Evolutionary conservation across 2,329 filamentous ascomycete species (phyloP).

Genomic region (Fusarium tjaetaba): DNA sequence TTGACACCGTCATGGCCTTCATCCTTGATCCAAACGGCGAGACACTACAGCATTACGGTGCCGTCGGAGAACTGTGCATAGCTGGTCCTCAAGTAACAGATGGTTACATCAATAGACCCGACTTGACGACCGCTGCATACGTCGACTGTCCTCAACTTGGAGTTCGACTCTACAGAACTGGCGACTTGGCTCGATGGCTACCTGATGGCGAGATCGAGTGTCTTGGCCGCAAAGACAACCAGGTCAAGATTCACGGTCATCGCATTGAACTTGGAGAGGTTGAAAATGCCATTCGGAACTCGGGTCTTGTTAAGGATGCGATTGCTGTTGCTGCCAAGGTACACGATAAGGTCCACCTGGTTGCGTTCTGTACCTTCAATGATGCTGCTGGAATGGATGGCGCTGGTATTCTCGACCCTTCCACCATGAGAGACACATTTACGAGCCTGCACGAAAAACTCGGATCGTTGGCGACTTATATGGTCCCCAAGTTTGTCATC

Average conservation of each 20-base stretch:
- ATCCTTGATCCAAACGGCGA: not conserved
- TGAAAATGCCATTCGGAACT: constrained; percentile 22
- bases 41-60: not conserved
- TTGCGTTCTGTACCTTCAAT: not conserved
- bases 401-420: not conserved
- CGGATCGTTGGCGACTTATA: not conserved
- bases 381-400: rapidly evolving
- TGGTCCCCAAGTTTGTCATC: not conserved
- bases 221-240: constrained; percentile 40
- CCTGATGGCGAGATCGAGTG: constrained; percentile 25
- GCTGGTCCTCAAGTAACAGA: not conserved
- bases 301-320: not conserved
- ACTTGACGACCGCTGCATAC: not conserved
- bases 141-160: not conserved
- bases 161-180: constrained; percentile 16
- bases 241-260: constrained; percentile 44
- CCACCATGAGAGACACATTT: not conserved
- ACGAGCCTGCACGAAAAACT: not conserved
- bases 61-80: not conserved
- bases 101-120: not conserved
- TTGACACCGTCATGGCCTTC: not conserved
- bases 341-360: not conserved
- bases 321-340: not conserved
- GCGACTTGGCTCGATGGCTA: constrained; percentile 31
- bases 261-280: constrained; percentile 44